Conservation (phyloP, 257 asterid species). For the Gynochthodes officinalis region DNA sequence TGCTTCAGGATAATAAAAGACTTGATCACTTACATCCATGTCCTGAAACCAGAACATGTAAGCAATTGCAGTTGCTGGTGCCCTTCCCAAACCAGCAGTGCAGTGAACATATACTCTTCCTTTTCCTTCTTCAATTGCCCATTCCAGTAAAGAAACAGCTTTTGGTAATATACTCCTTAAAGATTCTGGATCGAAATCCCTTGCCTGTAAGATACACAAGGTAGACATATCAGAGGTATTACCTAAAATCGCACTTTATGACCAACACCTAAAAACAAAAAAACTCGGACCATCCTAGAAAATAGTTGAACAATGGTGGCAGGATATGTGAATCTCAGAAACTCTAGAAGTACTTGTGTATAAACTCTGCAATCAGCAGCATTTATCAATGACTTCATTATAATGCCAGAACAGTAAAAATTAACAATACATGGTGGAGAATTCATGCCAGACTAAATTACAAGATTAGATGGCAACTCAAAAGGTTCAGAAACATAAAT, state of each 20-base stretch:
- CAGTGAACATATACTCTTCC: slow-evolving; percentile 87
- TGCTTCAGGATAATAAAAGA: not conserved
- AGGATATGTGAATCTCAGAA: not conserved
- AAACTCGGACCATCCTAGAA: not conserved
- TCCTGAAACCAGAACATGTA: slow-evolving; percentile 87
- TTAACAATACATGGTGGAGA: not conserved
- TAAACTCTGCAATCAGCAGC: not conserved
- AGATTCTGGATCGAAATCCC: slow-evolving; percentile 94
- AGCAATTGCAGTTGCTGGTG: slow-evolving; percentile 93
- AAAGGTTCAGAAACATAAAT: not conserved
- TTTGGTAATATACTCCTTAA: slow-evolving; percentile 66
- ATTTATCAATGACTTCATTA: too few species aligned
- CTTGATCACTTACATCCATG: slow-evolving; percentile 52
- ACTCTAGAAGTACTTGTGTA: not conserved
- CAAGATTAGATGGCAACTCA: not conserved
- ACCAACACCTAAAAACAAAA: not conserved
- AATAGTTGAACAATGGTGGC: not conserved
- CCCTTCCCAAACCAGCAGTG: slow-evolving; percentile 96
- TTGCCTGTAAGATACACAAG: slow-evolving; percentile 49
- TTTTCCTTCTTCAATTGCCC: slow-evolving; percentile 77
- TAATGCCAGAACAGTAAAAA: too few species aligned
- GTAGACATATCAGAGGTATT: slow-evolving; percentile 6
- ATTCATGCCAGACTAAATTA: not conserved
- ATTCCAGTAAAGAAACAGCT: slow-evolving; percentile 71
- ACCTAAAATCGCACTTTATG: slow-evolving; percentile 3